Base-by-base conservation (phyloP, 2,329 filamentous ascomycete species). In the Fusarium floridanum region DNA sequence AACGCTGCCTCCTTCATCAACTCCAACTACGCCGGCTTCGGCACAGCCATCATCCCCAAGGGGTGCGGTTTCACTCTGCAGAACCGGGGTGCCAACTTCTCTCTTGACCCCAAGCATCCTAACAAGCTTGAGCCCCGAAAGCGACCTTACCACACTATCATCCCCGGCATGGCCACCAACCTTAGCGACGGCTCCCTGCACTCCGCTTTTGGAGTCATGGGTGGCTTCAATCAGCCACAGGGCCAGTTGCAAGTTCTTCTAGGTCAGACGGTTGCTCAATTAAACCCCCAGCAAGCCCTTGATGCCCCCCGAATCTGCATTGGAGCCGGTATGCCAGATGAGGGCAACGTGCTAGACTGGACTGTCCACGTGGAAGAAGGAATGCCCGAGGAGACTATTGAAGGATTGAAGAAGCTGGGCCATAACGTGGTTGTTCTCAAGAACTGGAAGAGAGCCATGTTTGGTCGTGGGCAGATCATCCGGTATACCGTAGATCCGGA, bases 1-100 rank as follows among this genome's bases (percentile, higher is more conserved):
- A 98, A 98, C 83, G 96, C 93, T 37, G 95, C 97, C 63, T 97
- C 93, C 24, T 98, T 98, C 85, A 98, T 98, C 86, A 98, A 98
- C 88, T 95, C 93, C 83, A 97, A 96, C 86, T 98, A 95, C 84
- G 92, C 89, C 65, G 95, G 94, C 0, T 96, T 98, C 82, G 97
- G 97, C 62, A 97, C 95, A 0, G 88, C 86, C 75, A 97, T 98
- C 80, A 91, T 99, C 61, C 96, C 97, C 22, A 85, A 87, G 48
- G 94, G 92, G 8, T 97, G 95, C 81, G 96, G 96, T 9, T 98
- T 98, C 85, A 96, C 94, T 1, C 89, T 99, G 22, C 97, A 99
- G 82, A 98, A 98, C 86, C 94, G 97, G 3, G 97, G 94, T 9
- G 91, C 93, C 43, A 97, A 96, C 82, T 98, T 99, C 84, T 91